Percentiles rank a stretch among this genome's conserved stretches.
Conservation (phyloP, 176 grass and related monocot genomes). For the Canna indica region DNA sequence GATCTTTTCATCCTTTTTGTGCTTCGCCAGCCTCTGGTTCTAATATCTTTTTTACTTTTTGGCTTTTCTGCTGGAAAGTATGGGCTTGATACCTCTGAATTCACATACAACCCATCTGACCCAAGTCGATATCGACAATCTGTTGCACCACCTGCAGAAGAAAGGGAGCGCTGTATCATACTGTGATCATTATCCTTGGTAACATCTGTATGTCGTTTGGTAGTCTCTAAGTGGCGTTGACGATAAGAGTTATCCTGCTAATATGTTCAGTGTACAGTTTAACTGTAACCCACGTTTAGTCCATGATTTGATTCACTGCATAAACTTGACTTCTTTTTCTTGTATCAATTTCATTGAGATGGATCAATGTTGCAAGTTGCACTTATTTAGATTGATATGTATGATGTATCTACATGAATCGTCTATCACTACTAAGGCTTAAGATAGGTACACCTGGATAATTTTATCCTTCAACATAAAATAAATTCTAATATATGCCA, state of each 20-base stretch:
- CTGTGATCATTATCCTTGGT: slow-evolving; percentile 23
- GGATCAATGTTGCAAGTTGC: background rate
- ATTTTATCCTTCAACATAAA: no score
- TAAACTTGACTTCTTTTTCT: background rate
- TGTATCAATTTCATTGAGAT: background rate
- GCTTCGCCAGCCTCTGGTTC: background rate
- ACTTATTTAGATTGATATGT: no score
- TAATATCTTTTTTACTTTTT: slow-evolving; percentile 5
- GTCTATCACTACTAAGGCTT: no score
- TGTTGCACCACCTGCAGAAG: slow-evolving; percentile 36
- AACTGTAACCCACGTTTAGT: background rate
- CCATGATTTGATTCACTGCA: background rate
- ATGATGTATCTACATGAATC: no score
- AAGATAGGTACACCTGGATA: no score
- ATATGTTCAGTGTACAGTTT: background rate
- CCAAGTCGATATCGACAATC: slow-evolving; percentile 61
- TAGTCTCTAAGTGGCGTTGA: no score
- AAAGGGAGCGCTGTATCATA: slow-evolving; percentile 58
- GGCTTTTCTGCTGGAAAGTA: slow-evolving; percentile 41
- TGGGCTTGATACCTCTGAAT: slow-evolving; percentile 79
- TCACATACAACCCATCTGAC: slow-evolving; percentile 85
- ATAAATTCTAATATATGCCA: no score
- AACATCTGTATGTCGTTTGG: background rate
- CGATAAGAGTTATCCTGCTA: background rate
- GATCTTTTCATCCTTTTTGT: background rate